phyloP scores from a whole-genome alignment of 371 early-diverging fungal species.

The Batkoa obscura region DNA sequence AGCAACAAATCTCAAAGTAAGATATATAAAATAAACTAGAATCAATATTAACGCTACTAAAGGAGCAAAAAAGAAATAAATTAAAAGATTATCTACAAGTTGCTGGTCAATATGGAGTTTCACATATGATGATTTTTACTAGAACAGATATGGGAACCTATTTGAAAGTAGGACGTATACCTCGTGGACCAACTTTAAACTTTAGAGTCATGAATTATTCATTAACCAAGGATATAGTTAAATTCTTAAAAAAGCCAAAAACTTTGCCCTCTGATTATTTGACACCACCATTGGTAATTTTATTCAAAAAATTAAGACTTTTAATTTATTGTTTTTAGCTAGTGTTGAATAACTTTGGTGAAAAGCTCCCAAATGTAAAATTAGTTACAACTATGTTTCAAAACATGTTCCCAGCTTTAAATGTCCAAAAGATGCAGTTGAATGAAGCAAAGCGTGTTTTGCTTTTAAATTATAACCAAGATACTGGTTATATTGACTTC shows the following conservation, averaged over 20 bases:
- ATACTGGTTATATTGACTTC: conserved; percentile 66
- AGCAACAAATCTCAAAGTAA: conserved; percentile 48
- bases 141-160: conserved; percentile 64
- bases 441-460: conserved; percentile 78
- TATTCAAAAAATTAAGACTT: background rate
- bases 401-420: conserved; percentile 88
- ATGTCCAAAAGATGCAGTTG: conserved; percentile 80
- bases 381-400: conserved; percentile 87
- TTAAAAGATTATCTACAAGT: conserved; percentile 84
- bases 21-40: background rate
- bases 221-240: conserved; percentile 61
- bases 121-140: conserved; percentile 77
- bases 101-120: conserved; percentile 67
- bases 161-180: conserved; percentile 66
- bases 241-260: conserved; percentile 60
- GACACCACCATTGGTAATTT: conserved; percentile 44
- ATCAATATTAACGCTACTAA: background rate
- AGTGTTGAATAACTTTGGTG: conserved; percentile 80
- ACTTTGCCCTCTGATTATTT: conserved; percentile 56
- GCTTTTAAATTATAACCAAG: conserved; percentile 73
- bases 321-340: conserved; percentile 17
- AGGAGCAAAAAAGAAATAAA: conserved; percentile 79
- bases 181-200: conserved; percentile 87
- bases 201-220: conserved; percentile 74
- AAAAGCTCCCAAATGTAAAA: conserved; percentile 54